These are phyloP conservation scores for Gossypium schwendimanii DNA, from an alignment of 441 rosid genomes.

Conservation along the genomic window DNA sequence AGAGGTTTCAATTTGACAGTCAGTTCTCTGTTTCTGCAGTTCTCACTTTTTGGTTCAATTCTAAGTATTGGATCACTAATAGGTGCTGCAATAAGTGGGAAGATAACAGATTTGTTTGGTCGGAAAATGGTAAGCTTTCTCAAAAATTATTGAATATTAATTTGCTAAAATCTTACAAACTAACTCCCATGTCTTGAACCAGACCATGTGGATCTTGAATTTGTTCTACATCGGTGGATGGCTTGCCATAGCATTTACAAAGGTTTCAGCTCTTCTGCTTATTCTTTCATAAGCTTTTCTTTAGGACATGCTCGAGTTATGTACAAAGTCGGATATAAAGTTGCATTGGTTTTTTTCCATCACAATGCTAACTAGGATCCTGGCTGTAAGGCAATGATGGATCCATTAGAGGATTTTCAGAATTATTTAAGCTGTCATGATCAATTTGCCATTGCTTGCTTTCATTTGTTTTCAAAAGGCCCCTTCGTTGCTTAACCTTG, in stretches of 20 bases:
- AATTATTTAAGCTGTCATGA: background rate
- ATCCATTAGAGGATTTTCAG: background rate
- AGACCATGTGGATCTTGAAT: slow-evolving; percentile 32
- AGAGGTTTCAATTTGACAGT: background rate
- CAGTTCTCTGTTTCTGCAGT: slow-evolving; percentile 16
- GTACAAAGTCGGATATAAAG: background rate
- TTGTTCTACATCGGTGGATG: slow-evolving; percentile 30
- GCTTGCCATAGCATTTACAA: slow-evolving; percentile 27
- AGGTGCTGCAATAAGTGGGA: slow-evolving; percentile 32
- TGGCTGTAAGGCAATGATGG: background rate
- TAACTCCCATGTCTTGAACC: slow-evolving; percentile 2
- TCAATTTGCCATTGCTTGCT: background rate
- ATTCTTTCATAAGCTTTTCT: background rate
- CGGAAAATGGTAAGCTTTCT: slow-evolving; percentile 28
- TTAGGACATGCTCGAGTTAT: background rate
- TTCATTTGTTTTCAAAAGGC: slow-evolving; percentile 3
- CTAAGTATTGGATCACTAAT: slow-evolving; percentile 25
- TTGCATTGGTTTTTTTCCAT: background rate
- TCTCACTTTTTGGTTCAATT: slow-evolving; percentile 31
- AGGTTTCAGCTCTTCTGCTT: slow-evolving; percentile 23
- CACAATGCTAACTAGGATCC: background rate
- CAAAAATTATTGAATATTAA: background rate
- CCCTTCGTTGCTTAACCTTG: slow-evolving; percentile 23
- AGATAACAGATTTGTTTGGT: slow-evolving; percentile 29
- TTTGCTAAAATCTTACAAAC: background rate